phyloP scores from a whole-genome alignment of 257 asterid genomes.

The Nicotiana noctiflora region DNA sequence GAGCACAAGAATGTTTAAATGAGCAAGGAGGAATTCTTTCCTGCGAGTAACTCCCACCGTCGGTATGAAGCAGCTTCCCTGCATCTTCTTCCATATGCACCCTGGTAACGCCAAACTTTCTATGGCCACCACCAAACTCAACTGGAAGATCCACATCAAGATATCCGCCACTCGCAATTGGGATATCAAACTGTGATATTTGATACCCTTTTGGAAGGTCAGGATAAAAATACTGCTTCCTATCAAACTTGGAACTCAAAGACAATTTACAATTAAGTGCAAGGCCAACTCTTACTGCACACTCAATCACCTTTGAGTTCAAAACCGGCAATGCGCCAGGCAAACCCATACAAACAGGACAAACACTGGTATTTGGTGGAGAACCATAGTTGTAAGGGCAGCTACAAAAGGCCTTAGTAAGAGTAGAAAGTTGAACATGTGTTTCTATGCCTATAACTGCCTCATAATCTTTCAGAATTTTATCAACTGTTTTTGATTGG shows the following conservation, averaged over 20 bases:
- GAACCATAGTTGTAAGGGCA: slow-evolving; percentile 62
- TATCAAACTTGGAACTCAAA: slow-evolving; percentile 72
- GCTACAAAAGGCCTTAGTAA: slow-evolving; percentile 39
- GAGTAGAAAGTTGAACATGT: slow-evolving; percentile 67
- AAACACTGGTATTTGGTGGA: slow-evolving; percentile 72
- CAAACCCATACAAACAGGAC: slow-evolving; percentile 93
- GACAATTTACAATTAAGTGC: slow-evolving; percentile 79
- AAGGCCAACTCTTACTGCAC: slow-evolving; percentile 78
- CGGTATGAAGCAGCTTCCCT: slow-evolving; percentile 90
- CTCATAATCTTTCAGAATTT: slow-evolving; percentile 58
- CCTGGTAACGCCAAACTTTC: slow-evolving; percentile 81
- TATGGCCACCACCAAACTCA: slow-evolving; percentile 96
- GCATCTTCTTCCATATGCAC: slow-evolving; percentile 99
- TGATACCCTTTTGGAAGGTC: slow-evolving; percentile 98
- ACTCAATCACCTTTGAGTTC: slow-evolving; percentile 78
- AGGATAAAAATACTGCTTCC: slow-evolving; percentile 94
- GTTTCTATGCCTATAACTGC: slow-evolving; percentile 92
- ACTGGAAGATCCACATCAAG: slow-evolving; percentile 87
- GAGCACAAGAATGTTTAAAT: background rate
- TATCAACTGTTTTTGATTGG: slow-evolving; percentile 38
- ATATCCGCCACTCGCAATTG: slow-evolving; percentile 72
- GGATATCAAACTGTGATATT: slow-evolving; percentile 92
- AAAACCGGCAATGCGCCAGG: slow-evolving; percentile 96
- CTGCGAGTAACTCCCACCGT: slow-evolving; percentile 66
- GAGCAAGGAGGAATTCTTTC: slow-evolving; percentile 22